phyloP scores from a whole-genome alignment of 352 stramenopile genomes.

The Phytophthora citricola region DNA sequence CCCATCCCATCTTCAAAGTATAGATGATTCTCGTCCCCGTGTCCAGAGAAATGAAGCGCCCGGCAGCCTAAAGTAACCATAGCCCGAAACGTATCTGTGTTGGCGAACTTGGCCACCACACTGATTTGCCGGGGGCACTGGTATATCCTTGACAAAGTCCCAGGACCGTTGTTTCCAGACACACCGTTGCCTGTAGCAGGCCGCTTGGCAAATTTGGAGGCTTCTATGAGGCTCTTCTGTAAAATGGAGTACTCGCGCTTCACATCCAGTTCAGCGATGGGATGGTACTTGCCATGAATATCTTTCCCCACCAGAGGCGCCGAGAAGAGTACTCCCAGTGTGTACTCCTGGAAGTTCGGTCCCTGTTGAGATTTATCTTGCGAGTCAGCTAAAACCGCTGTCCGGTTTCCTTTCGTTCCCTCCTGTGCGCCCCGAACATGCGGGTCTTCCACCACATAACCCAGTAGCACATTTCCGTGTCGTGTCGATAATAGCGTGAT shows the following conservation, averaged over 20 bases:
- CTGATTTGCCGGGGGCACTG: constrained; percentile 86
- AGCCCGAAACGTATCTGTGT: constrained; percentile 92
- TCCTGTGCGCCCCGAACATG: constrained; percentile 58
- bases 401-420: constrained; percentile 18
- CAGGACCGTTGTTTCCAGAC: constrained; percentile 17
- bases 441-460: constrained; percentile 81
- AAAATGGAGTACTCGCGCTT: constrained; percentile 83
- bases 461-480: constrained; percentile 64
- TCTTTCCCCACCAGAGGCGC: constrained; percentile 93
- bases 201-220: constrained; percentile 67
- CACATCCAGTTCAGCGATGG: constrained; percentile 90
- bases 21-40: constrained; percentile 92
- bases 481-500: constrained; percentile 78
- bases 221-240: constrained; percentile 80
- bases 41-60: constrained; percentile 95
- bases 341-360: constrained; percentile 77
- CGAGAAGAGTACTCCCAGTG: constrained; percentile 94
- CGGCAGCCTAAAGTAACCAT: constrained; percentile 92
- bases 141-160: constrained; percentile 46
- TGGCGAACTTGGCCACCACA: constrained; percentile 95
- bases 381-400: constrained; percentile 29
- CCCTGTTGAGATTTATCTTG: constrained; percentile 63
- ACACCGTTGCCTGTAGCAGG: constrained; percentile 22
- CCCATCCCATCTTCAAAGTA: constrained; percentile 95
- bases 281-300: constrained; percentile 87